Base-by-base conservation (phyloP, 148 eudicot genomes). In the Vaccinium macrocarpon region DNA sequence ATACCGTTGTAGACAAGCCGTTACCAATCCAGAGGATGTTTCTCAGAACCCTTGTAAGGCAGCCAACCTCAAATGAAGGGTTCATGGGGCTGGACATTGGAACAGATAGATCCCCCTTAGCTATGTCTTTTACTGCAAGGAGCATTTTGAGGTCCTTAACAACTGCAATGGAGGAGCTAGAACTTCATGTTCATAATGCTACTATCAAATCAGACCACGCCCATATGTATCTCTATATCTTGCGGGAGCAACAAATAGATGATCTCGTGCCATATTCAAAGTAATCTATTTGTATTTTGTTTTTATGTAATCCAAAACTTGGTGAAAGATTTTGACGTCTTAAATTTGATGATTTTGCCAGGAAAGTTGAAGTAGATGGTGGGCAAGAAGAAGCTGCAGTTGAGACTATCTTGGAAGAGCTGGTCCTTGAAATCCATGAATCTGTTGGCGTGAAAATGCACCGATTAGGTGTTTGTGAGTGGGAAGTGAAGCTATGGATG, bases 401-500 rank as follows among this genome's bases (percentile, higher is more conserved):
- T 68, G 92, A 91, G 82, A 78, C 72, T 66, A 91, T 93, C 75
- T 88, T 97, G 88, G 90, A 79, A 84, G 96, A 93, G 87, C 89
- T 97, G 74, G 97, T 93, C 70, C 91, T 80, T 80, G 95, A 97
- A 91, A 90, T 97, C 79, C 92, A 95, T 86, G 90, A 88, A 74
- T 90, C 87, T 72, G 91, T 92, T 86, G 98, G 98, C 18, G 94
- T 93, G 56, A 97, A 93, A 85, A 94, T 97, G 99, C 95, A 97
- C 83, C 92, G 93, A 0, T 86, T 97, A 86, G 93, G 97, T 85
- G 98, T 97, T 52, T 94, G 95, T 81, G 98, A 93, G 87, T 97
- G 99, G 99, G 98, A 97, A 89, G 95, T 97, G 84, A 97, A 97
- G 87, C 95, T 97, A 81, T 90, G 97, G 93, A 87, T 97, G 68